A percentile compares a stretch with the other conserved stretches of the same genome.
Conservation (phyloP, 2,329 filamentous ascomycete species). For the Dendryphion nanum region DNA sequence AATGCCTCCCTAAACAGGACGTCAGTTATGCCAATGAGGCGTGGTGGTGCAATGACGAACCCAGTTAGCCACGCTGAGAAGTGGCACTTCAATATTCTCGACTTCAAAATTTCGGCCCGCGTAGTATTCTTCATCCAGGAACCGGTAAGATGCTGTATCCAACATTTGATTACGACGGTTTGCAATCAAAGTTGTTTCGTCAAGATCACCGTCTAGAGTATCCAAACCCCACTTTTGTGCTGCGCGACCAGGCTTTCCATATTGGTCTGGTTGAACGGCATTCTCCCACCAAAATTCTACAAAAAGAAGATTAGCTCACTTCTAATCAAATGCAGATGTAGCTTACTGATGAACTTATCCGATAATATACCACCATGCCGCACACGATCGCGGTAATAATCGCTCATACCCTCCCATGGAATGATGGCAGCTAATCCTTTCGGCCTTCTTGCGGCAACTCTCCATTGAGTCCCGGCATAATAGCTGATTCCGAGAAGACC, state of each 20-base stretch:
- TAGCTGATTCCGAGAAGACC: slow-evolving; percentile 52
- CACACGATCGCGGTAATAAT: slow-evolving; percentile 51
- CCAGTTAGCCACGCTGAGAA: slow-evolving; percentile 67
- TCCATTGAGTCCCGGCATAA: slow-evolving; percentile 56
- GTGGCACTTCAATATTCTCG: slow-evolving; percentile 64
- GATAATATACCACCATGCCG: slow-evolving; percentile 41
- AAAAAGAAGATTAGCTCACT: not conserved
- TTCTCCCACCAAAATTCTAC: slow-evolving; percentile 63
- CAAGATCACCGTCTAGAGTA: slow-evolving; percentile 5
- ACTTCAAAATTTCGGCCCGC: slow-evolving; percentile 64
- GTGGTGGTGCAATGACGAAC: no score
- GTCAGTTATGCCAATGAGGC: no score
- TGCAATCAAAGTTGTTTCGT: slow-evolving; percentile 49
- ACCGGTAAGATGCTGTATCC: slow-evolving; percentile 46
- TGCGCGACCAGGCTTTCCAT: slow-evolving; percentile 6
- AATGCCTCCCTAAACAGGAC: slow-evolving; percentile 58
- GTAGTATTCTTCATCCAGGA: slow-evolving; percentile 64
- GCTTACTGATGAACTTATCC: slow-evolving; percentile 32
- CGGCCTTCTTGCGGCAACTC: slow-evolving; percentile 52
- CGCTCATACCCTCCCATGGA: slow-evolving; percentile 58
- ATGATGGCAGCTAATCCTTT: slow-evolving; percentile 53
- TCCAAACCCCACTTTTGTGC: slow-evolving; percentile 20
- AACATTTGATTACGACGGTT: slow-evolving; percentile 46
- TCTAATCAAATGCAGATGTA: not conserved
- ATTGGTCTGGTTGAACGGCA: slow-evolving; percentile 51